Percentiles rank a stretch among this genome's conserved stretches.
phyloP scores from a whole-genome alignment of 176 grass and related monocot genomes.

The Oryza australiensis region DNA sequence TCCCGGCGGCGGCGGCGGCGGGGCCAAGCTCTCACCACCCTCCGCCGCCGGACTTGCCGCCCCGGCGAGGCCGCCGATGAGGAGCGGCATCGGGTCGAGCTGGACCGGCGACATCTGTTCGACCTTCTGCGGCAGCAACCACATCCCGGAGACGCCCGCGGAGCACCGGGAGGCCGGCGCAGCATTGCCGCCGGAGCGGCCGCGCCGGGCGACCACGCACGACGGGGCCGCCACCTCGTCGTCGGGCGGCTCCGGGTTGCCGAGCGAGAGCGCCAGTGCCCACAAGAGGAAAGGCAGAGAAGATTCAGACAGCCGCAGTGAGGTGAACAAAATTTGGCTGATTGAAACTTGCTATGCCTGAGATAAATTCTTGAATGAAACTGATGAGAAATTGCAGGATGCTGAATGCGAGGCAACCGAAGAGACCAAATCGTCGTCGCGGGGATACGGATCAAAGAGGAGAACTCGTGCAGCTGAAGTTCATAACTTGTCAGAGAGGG shows the following conservation, averaged over 20 bases:
- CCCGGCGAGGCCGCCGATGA: constrained; percentile 19
- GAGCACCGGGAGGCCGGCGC: constrained; percentile 28
- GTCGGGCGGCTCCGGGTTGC: constrained; percentile 54
- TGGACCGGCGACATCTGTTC: constrained; percentile 55
- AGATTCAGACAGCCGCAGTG: constrained; percentile 54
- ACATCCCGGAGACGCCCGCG: constrained; percentile 30
- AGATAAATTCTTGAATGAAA: constrained; percentile 11
- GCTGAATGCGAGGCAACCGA: constrained; percentile 53
- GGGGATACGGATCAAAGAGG: constrained; percentile 49
- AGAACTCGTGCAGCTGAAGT: constrained; percentile 84
- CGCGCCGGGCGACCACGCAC: not conserved
- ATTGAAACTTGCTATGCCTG: not conserved
- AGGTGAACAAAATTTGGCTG: constrained; percentile 37
- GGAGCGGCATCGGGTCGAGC: constrained; percentile 41
- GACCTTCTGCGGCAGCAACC: constrained; percentile 65
- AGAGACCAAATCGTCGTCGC: constrained; percentile 39
- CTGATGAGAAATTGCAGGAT: constrained; percentile 60
- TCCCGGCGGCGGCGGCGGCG: not conserved
- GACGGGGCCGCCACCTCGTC: constrained; percentile 63
- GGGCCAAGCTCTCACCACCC: constrained; percentile 7
- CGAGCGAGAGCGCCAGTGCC: constrained; percentile 26
- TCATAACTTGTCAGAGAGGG: constrained; percentile 94
- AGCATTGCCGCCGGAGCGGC: constrained; percentile 37
- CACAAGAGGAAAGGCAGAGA: constrained; percentile 61
- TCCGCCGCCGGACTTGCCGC: not conserved